Evolutionary conservation across 2,329 filamentous ascomycete genomes (phyloP).

Genomic region (Aspergillus chevalieri): DNA sequence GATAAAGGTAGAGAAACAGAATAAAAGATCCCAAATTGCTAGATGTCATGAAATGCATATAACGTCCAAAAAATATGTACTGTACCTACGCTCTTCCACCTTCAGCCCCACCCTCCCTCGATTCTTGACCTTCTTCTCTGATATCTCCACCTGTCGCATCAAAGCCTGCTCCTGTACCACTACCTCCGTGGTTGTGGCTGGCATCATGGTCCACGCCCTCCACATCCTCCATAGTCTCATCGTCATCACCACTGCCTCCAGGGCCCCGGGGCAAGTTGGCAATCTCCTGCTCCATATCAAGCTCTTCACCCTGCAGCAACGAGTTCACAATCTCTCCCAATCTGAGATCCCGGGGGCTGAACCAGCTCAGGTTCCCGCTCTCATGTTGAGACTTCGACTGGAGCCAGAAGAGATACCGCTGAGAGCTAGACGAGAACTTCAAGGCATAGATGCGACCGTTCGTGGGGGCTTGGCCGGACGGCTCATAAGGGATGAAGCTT

Average conservation of each 20-base stretch:
- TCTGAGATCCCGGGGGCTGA: slow-evolving; percentile 79
- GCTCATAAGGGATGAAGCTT: slow-evolving; percentile 75
- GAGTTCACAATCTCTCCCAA: slow-evolving; percentile 81
- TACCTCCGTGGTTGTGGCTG: slow-evolving; percentile 53
- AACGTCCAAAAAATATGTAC: slow-evolving; percentile 50
- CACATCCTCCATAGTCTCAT: slow-evolving; percentile 74
- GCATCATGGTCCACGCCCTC: slow-evolving; percentile 57
- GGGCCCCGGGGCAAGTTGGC: slow-evolving; percentile 51
- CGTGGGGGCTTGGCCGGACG: slow-evolving; percentile 55
- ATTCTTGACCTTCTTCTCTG: slow-evolving; percentile 78
- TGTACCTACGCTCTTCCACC: slow-evolving; percentile 98
- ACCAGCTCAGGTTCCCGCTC: slow-evolving; percentile 65
- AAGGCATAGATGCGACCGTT: slow-evolving; percentile 89
- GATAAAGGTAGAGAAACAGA: not conserved
- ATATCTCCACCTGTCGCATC: slow-evolving; percentile 88
- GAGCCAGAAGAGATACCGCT: slow-evolving; percentile 91
- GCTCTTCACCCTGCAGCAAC: slow-evolving; percentile 80
- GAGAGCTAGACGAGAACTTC: slow-evolving; percentile 87
- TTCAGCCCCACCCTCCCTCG: slow-evolving; percentile 89
- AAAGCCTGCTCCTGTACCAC: slow-evolving; percentile 73
- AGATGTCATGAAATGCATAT: not conserved
- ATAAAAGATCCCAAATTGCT: slow-evolving; percentile 3
- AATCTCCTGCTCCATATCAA: slow-evolving; percentile 70
- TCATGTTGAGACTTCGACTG: slow-evolving; percentile 80
- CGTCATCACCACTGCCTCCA: slow-evolving; percentile 53